Base-by-base conservation (phyloP, 768 basidiomycete species). In the Suillus variegatus region DNA sequence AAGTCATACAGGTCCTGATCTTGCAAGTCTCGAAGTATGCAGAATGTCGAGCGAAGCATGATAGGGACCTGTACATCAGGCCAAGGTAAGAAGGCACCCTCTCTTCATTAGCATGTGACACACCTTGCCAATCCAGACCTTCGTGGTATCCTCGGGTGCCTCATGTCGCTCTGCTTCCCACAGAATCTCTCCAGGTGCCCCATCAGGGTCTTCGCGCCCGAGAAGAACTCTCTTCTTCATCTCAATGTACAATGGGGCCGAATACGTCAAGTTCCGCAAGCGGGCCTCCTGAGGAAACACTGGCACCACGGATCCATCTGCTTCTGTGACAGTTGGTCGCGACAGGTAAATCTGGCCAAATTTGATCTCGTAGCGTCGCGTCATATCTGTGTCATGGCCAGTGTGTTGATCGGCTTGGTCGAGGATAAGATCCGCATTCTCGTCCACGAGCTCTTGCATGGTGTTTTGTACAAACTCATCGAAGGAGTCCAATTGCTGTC, bases 401-500 rank as follows among this genome's bases (percentile, higher is more conserved):
- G 95, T 92, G 76, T 97, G 95, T 78, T 99, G 97, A 76, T 94
- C 91, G 61, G 92, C 92, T 79, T 99, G 97, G 80, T 99, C 97
- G 57, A 99, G 82, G 69, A 97, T 95, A 73, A 99, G 87, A 72
- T 94, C 94, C n/a, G 90, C 81, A 69, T 94, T 94, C 80, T 99
- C 97, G 76, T 98, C 97, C 25, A 99, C 96, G 32, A 99, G 85
- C 76, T 99, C 97, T 79, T 99, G 97, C 95, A 99, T 97, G 16
- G 95, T 98, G 71, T 98, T 98, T 75, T 98, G 95, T 41, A 99
- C 94, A 73, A 99, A 99, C 80, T 99, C 97, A 76, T 99, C 95
- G 78, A 97, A 99, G 13, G 94, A 96, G 80, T 97, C 95, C 62
- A 99, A 88, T 76, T 99, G 97, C 76, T 99, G 97, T 57, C 94